phyloP scores from a whole-genome alignment of 345 rosid species.

The Angophora floribunda region DNA sequence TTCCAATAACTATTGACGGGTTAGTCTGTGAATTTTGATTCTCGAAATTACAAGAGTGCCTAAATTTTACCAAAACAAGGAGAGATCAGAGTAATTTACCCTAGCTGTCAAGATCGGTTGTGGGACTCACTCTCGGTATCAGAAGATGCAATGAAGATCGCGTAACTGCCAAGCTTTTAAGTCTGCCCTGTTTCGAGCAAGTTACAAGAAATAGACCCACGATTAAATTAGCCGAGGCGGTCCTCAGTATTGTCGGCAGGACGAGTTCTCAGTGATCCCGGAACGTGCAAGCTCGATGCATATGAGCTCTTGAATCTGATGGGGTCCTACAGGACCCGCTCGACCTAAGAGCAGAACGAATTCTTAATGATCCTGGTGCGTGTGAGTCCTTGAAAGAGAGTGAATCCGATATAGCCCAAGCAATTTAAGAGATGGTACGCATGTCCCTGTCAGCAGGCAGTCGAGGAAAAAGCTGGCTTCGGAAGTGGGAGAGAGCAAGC shows the following conservation, averaged over 20 bases:
- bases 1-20: not conserved
- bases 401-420: not conserved
- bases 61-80: not conserved
- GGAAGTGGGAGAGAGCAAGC: not conserved
- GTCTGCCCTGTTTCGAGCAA: not conserved
- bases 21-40: not conserved
- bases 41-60: not conserved
- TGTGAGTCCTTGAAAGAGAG: not conserved
- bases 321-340: not conserved
- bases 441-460: not conserved
- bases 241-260: not conserved
- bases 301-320: not conserved
- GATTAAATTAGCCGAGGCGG: not conserved
- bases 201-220: not conserved
- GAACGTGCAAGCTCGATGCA: too few relatives aligned
- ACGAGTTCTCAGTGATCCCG: not conserved
- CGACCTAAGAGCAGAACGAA: not conserved
- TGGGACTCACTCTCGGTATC: not conserved
- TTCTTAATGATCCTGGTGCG: not conserved
- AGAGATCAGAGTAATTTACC: not conserved
- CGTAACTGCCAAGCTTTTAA: not conserved
- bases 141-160: too few relatives aligned
- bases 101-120: not conserved
- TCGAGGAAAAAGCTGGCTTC: not conserved
- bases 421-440: not conserved